A percentile compares a stretch with the other conserved stretches of the same genome.
Evolutionary conservation across 176 grass and related monocot species (phyloP).

Genomic region (Eremochloa ophiuroides): DNA sequence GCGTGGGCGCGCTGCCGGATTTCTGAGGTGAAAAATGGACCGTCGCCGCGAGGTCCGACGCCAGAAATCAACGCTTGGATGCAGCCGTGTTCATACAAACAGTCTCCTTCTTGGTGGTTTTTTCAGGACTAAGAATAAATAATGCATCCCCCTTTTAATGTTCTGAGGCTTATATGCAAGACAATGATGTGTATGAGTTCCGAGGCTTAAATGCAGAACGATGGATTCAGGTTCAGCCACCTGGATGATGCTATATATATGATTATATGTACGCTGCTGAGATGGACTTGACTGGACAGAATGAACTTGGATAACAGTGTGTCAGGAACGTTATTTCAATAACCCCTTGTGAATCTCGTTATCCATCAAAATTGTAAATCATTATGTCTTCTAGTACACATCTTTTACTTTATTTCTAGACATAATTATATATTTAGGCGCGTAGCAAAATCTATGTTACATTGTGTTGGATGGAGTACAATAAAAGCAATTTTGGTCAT

Average conservation of each 20-base stretch:
- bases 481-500: not conserved
- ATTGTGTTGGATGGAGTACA: not conserved
- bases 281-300: slow-evolving; percentile 5
- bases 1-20: not conserved
- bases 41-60: not conserved
- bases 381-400: no score
- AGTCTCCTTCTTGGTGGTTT: not conserved
- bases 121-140: not conserved
- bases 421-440: not conserved
- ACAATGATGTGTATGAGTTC: not conserved
- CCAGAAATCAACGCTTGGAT: not conserved
- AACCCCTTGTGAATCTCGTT: not conserved
- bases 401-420: not conserved
- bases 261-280: not conserved
- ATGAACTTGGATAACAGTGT: not conserved
- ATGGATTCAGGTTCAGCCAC: not conserved
- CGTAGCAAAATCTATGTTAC: not conserved
- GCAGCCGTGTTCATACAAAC: slow-evolving; percentile 4
- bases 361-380: not conserved
- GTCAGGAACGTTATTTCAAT: not conserved
- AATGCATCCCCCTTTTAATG: not conserved
- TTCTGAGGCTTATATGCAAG: slow-evolving; percentile 1
- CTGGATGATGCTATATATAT: not conserved
- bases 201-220: not conserved
- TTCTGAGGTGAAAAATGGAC: not conserved